Percentiles rank a stretch among this genome's conserved stretches.
Conservation (phyloP, 495 filamentous ascomycete species). For the Aspergillus nidulans region DNA sequence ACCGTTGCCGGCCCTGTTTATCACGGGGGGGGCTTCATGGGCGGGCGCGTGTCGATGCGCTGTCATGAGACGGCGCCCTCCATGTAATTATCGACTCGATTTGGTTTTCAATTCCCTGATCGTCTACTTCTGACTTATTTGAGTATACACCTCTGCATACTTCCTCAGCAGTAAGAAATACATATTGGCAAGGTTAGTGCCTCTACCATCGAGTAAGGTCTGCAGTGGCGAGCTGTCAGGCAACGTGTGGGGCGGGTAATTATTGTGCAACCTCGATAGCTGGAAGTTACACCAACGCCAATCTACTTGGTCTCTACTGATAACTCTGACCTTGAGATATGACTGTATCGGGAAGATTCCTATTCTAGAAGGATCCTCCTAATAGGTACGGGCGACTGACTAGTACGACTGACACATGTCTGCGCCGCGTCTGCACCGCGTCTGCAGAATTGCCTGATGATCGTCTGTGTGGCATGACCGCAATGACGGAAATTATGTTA, state of each 20-base stretch:
- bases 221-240: not conserved
- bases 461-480: not conserved
- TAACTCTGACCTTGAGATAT: not conserved
- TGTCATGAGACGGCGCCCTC: not conserved
- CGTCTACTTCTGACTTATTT: too few relatives aligned
- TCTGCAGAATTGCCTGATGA: conserved; percentile 1
- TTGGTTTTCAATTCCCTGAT: too few relatives aligned
- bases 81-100: not conserved
- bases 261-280: not conserved
- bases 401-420: not conserved
- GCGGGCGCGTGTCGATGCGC: not conserved
- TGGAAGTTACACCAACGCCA: not conserved
- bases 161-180: too few relatives aligned
- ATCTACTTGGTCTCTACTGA: not conserved
- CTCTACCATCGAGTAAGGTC: not conserved
- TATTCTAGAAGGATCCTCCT: not conserved
- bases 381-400: not conserved
- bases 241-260: not conserved
- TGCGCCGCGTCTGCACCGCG: not conserved
- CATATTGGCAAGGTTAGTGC: not conserved
- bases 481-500: not conserved
- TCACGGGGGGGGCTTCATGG: not conserved
- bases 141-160: too few relatives aligned
- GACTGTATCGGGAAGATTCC: not conserved
- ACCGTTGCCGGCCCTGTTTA: conserved; percentile 10